These are phyloP conservation scores for Calonectria ilicicola DNA, from an alignment of 2,329 filamentous ascomycete genomes.

Conservation along the genomic window DNA sequence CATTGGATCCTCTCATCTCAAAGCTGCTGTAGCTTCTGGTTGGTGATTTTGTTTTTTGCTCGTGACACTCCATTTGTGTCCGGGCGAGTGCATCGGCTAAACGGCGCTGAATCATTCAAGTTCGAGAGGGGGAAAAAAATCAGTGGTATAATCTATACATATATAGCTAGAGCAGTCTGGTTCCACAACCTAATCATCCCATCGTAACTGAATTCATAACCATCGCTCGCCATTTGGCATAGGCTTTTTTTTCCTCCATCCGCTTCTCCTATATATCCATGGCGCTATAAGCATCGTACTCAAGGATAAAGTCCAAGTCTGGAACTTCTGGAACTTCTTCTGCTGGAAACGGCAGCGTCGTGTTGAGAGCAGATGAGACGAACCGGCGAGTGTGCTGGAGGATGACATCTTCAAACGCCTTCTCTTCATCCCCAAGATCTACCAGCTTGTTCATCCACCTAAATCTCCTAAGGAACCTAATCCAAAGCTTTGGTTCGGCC, in stretches of 20 bases:
- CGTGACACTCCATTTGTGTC: too few relatives aligned
- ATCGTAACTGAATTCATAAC: not conserved
- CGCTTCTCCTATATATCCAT: not conserved
- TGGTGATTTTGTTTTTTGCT: too few relatives aligned
- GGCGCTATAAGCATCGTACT: not conserved
- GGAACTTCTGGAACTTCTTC: not conserved
- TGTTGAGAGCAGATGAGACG: conserved; percentile 31
- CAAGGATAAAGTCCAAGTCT: not conserved
- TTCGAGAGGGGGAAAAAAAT: too few relatives aligned
- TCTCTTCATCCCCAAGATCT: conserved; percentile 29
- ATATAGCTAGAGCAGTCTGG: not conserved
- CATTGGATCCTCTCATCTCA: too few relatives aligned
- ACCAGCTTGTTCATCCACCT: conserved; percentile 40
- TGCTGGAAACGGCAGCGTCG: conserved; percentile 30
- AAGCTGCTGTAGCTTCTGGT: too few relatives aligned
- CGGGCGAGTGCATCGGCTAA: too few relatives aligned
- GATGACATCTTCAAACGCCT: conserved; percentile 32
- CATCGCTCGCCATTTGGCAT: not conserved
- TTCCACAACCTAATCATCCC: not conserved
- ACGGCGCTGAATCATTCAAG: too few relatives aligned
- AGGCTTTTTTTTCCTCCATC: not conserved
- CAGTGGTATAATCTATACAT: not conserved
- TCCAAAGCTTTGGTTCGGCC: conserved; percentile 31
- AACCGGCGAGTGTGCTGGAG: conserved; percentile 32
- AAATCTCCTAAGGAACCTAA: conserved; percentile 34